These are phyloP conservation scores for Isatis lusitanica DNA, from an alignment of 441 rosid species.

Conservation along the genomic window DNA sequence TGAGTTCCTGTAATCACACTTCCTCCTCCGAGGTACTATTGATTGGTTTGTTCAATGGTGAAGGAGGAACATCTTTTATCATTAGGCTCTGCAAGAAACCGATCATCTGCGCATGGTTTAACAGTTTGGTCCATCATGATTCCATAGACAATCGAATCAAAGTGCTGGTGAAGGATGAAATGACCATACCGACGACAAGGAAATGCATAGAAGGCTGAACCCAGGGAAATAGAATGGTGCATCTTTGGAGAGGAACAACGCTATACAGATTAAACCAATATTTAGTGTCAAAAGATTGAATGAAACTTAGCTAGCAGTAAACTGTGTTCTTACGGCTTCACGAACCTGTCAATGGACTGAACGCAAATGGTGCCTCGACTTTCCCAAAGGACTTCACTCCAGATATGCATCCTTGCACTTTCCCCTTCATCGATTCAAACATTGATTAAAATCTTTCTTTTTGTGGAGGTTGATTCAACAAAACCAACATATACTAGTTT, in stretches of 20 bases:
- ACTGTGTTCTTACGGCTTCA: background rate
- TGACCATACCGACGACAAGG: constrained; percentile 52
- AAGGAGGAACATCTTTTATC: constrained; percentile 39
- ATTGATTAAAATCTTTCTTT: background rate
- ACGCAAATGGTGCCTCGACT: constrained; percentile 73
- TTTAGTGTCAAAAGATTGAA: background rate
- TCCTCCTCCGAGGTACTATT: constrained; percentile 10
- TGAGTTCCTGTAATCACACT: constrained; percentile 17
- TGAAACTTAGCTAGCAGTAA: background rate
- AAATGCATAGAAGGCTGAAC: constrained; percentile 69
- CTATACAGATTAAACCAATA: constrained; percentile 38
- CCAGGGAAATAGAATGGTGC: constrained; percentile 90
- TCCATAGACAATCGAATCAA: background rate
- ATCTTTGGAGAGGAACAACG: constrained; percentile 68
- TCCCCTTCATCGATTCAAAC: constrained; percentile 54
- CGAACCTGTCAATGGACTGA: constrained; percentile 83
- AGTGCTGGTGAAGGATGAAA: background rate
- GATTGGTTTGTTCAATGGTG: constrained; percentile 25
- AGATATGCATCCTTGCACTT: constrained; percentile 89
- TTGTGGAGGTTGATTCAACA: background rate
- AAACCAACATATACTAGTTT: background rate
- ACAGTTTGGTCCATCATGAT: background rate
- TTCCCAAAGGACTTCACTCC: constrained; percentile 71
- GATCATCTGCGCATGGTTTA: constrained; percentile 46
- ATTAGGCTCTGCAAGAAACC: constrained; percentile 62